Base-by-base conservation (phyloP, 2,329 filamentous ascomycete species). In the Colletotrichum tropicicola region DNA sequence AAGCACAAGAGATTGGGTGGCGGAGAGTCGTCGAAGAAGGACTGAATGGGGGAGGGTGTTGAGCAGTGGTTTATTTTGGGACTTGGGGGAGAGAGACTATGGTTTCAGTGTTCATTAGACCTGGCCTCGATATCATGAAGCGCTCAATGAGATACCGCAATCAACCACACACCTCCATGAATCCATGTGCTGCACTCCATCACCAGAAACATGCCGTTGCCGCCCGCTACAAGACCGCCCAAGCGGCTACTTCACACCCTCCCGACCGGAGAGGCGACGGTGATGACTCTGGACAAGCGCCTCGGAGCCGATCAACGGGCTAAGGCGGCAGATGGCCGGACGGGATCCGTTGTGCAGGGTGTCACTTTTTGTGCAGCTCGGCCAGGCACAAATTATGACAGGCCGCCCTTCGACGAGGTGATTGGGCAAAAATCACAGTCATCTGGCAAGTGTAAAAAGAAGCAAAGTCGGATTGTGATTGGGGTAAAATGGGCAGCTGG, bases 1-100 rank as follows among this genome's bases (percentile, higher is more conserved):
- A 93, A 93, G 81, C 89, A 88, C 74, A 90, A 89, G 74, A 82
- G 91, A 54, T 73, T 87, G 41, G 87, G 86, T 10, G 81, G 79
- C 2, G 73, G 72, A 5, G 77, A 74, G 59, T 73, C 73, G 23
- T 74, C 72, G 66, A 79, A 75, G 72, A 78, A 75, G 67, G 73
- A 77, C 32, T 74, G 53, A 56, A 17, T 6, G 21, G 3, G n/a
- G 8, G 13, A 41, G n/a, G 39, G 6, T 21, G 3, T 43, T 15
- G 6, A 10, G 6, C 10, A 2, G 21, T 48, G 45, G 53, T 28
- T 27, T 21, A 23, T 21, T 41, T 17, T 12, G 2, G 12, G 44
- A 1, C 4, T 10, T 15, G 9, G 13, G 4, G 15, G 21, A 28
- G 6, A n/a, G 55, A 58, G 44, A 43, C n/a, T 17, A 9, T 39